These are phyloP conservation scores for Schizophyllum amplum DNA, from an alignment of 1,284 basidiomycete species.

Conservation along the genomic window DNA sequence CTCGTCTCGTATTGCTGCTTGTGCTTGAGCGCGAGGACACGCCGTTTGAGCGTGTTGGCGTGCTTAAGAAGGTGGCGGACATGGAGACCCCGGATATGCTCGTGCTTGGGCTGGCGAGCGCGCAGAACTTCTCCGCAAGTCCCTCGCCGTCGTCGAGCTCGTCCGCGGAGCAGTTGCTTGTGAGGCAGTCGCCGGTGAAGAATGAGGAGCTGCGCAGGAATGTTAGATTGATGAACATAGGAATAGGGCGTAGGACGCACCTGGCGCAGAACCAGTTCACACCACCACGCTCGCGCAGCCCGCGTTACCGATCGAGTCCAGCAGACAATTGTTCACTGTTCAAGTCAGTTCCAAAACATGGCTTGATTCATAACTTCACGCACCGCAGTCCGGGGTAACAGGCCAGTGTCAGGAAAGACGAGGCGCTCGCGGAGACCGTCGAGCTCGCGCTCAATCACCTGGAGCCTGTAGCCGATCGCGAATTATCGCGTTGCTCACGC, in stretches of 20 bases:
- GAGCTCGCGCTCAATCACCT: constrained; percentile 5
- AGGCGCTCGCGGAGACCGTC: constrained; percentile 15
- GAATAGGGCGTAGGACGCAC: constrained; percentile 16
- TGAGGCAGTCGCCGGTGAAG: constrained; percentile 26
- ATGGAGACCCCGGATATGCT: constrained; percentile 14
- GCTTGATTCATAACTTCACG: constrained; percentile 4
- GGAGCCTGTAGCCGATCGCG: not conserved
- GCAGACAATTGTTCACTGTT: constrained; percentile 30
- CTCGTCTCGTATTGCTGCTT: not conserved
- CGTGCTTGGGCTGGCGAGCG: constrained; percentile 24
- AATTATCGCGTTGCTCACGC: not conserved
- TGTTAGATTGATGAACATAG: not conserved
- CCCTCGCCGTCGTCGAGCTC: constrained; percentile 26
- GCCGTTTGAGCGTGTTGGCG: not conserved
- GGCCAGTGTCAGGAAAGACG: constrained; percentile 24
- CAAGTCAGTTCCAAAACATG: not conserved
- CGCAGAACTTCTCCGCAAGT: constrained; percentile 33
- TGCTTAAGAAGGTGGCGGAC: not conserved
- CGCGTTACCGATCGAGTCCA: constrained; percentile 20
- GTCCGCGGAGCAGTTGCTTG: constrained; percentile 18
- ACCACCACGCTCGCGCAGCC: constrained; percentile 28
- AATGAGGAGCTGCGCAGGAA: not conserved
- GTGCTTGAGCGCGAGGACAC: not conserved
- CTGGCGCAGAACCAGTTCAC: constrained; percentile 33
- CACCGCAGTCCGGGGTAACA: constrained; percentile 25